Evolutionary conservation across 352 stramenopile species (phyloP), one percentile per base, ranked within the genome.

Genomic region (Globisporangium cystogenes): DNA sequence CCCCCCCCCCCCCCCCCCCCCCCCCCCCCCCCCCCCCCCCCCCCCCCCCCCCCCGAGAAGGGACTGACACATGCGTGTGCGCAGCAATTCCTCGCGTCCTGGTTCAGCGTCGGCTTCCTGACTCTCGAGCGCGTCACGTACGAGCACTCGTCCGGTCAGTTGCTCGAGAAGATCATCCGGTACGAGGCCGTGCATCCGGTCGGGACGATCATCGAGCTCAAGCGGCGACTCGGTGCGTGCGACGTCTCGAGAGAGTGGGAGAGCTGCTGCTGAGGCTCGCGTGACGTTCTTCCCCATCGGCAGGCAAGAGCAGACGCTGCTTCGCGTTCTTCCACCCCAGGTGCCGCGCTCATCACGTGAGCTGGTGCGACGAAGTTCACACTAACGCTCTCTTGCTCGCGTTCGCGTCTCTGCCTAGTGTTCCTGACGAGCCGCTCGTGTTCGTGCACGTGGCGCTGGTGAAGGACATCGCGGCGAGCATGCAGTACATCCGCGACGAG

Each of bases 151-250:
- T 68, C 88, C 39, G 94, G 94, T 1, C 82, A 83, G 15, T 74
- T 98, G 2, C 82, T 99, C 48, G 95, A 99, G 68, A 96, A 96
- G 62, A 98, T 99, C 60, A 97, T 96, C 60, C 84, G 80, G 14
- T 97, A 97, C 62, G 95, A 99, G 59, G 88, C 88, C 7, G 95
- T 99, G 1, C 95, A 99, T 60, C 93, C 94, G 18, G 75, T 99
- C 10, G 82, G 82, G 31, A 97, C 86, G 23, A 91, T 98, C 54
- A 82, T 91, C 35, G 93, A 98, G 67, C 82, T 98, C 47, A 93
- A 96, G 58, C 80, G 75, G 20, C 77, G 95, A 41, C 76, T 98
- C 4, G 90, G 88, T 67, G 73, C 55, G 55, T 31, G 10, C 7
- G 7, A 3, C 1, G 2, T 36, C 14, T 21, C 7, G 14, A 21